Conservation (phyloP, 2,329 filamentous ascomycete species). For the Knufia petricola region DNA sequence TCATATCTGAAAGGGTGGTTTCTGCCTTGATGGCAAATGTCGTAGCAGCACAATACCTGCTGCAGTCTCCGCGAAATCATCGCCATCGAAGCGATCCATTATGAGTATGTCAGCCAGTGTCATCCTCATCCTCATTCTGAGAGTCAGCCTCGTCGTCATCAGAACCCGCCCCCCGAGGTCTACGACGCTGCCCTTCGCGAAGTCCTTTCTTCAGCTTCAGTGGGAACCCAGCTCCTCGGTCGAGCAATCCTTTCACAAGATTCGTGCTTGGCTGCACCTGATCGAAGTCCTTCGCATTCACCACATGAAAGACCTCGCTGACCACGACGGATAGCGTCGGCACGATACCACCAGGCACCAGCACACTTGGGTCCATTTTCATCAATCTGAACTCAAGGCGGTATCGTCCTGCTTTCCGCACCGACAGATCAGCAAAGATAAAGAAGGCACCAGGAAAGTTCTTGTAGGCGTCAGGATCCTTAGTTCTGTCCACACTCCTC, state of each 20-base stretch:
- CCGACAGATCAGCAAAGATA: conserved; percentile 39
- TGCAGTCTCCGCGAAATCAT: no score
- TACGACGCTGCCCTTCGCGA: conserved; percentile 18
- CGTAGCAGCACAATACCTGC: neutral
- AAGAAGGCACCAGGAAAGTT: conserved; percentile 35
- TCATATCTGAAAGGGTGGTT: no score
- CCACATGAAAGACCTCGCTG: conserved; percentile 20
- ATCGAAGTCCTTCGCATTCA: conserved; percentile 25
- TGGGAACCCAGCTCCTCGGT: conserved; percentile 21
- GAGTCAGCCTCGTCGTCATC: conserved; percentile 11
- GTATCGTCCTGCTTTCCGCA: conserved; percentile 37
- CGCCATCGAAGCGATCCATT: no score
- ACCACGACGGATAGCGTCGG: conserved; percentile 13
- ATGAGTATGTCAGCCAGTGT: neutral
- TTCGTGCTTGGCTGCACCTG: conserved; percentile 23
- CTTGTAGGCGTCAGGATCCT: conserved; percentile 12
- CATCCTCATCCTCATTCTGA: conserved; percentile 7
- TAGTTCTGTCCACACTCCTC: neutral
- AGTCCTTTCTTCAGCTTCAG: conserved; percentile 23
- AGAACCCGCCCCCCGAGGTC: conserved; percentile 8
- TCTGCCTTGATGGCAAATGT: no score
- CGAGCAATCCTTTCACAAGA: conserved; percentile 21
- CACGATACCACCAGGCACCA: conserved; percentile 12
- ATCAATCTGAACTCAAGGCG: conserved; percentile 38
- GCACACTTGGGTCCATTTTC: conserved; percentile 24